Conservation (phyloP, 164 flowering plant genomes). For the Nelumbo lutea region DNA sequence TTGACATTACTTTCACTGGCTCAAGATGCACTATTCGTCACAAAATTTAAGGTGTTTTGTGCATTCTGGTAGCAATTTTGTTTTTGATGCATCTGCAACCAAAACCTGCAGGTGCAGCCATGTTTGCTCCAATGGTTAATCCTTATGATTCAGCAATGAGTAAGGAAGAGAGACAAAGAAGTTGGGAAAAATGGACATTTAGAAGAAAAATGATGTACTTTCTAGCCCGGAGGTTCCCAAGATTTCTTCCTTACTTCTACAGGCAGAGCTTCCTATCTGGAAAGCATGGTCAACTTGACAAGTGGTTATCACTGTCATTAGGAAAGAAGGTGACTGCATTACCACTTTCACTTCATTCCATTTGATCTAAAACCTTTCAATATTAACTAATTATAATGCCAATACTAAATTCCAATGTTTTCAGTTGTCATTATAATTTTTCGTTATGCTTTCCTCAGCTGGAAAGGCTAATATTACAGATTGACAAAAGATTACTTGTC, state of each 20-base stretch:
- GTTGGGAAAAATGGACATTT: slow-evolving; percentile 73
- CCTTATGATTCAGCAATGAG: slow-evolving; percentile 87
- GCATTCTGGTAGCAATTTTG: too few relatives aligned
- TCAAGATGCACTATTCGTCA: not conserved
- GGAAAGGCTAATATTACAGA: not conserved
- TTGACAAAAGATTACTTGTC: not conserved
- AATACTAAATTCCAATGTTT: not conserved
- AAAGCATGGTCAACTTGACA: slow-evolving; percentile 61
- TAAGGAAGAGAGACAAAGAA: slow-evolving; percentile 62
- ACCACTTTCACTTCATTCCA: not conserved
- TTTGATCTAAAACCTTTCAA: not conserved
- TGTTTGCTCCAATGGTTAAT: slow-evolving; percentile 80
- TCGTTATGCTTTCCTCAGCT: not conserved
- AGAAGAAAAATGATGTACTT: slow-evolving; percentile 62
- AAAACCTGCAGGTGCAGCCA: slow-evolving; percentile 87
- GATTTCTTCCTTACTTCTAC: slow-evolving; percentile 57
- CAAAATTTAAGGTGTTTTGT: not conserved
- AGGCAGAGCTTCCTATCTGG: slow-evolving; percentile 75
- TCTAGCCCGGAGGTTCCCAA: slow-evolving; percentile 74
- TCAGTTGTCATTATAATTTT: not conserved
- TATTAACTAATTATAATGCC: not conserved
- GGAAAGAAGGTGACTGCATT: slow-evolving; percentile 46
- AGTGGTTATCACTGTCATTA: slow-evolving; percentile 64
- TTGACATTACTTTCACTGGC: not conserved
- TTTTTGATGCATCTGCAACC: too few relatives aligned